These are phyloP conservation scores for Kickxella alabastrina DNA, from an alignment of 192 early-diverging fungal genomes.

Conservation along the genomic window DNA sequence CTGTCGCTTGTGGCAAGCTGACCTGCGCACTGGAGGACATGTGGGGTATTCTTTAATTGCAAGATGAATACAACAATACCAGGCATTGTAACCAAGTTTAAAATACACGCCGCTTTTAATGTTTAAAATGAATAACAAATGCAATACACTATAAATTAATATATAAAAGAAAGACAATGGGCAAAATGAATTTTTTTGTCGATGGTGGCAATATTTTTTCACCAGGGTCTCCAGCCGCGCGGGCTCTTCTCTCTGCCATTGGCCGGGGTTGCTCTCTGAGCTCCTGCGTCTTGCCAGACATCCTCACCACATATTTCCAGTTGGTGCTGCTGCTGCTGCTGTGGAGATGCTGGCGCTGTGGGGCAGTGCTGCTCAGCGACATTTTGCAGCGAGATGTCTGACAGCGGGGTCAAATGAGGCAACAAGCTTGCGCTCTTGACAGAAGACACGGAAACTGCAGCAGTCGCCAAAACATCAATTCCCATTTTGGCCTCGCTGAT, in stretches of 20 bases:
- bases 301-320: conserved; percentile 1
- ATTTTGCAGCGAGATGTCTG: conserved; percentile 26
- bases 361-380: conserved; percentile 12
- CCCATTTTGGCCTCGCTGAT: conserved; percentile 39
- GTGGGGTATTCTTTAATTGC: conserved; percentile 75
- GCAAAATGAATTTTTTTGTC: no score
- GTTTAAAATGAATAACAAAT: neutral
- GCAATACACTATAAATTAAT: neutral
- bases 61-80: neutral
- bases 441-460: conserved; percentile 42
- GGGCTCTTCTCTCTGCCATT: conserved; percentile 4
- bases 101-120: neutral
- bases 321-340: conserved; percentile 2
- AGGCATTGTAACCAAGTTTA: no score
- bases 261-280: conserved; percentile 21
- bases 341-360: conserved; percentile 7
- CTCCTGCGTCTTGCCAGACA: neutral
- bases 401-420: conserved; percentile 48
- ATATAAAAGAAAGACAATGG: neutral
- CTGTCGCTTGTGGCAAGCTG: conserved; percentile 96
- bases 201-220: no score
- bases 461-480: conserved; percentile 44
- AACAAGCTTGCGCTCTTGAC: conserved; percentile 22
- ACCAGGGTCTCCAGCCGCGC: conserved; percentile 42
- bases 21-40: conserved; percentile 83